These are phyloP conservation scores for Aureobasidium sp. DNA, from an alignment of 2,329 filamentous ascomycete species.

Conservation along the genomic window DNA sequence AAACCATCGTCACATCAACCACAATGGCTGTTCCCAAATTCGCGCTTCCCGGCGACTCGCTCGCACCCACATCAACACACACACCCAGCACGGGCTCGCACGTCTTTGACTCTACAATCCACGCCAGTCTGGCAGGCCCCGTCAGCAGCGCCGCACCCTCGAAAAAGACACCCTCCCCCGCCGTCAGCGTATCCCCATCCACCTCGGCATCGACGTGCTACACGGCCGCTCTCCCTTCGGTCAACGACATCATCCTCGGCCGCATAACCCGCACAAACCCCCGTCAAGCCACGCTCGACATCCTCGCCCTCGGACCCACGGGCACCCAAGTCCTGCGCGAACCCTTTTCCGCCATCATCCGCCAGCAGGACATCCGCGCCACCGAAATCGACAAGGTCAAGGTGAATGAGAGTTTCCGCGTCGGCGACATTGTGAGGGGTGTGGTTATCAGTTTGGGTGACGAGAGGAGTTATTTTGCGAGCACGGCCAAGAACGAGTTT, in stretches of 20 bases:
- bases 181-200: conserved; percentile 22
- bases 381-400: conserved; percentile 94
- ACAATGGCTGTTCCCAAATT: conserved; percentile 26
- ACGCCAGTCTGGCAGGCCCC: conserved; percentile 72
- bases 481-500: conserved; percentile 80
- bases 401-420: conserved; percentile 82
- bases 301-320: conserved; percentile 65
- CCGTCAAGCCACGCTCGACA: conserved; percentile 75
- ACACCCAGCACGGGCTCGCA: conserved; percentile 75
- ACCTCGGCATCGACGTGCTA: conserved; percentile 20
- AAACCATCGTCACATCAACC: background rate
- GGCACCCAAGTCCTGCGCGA: conserved; percentile 21
- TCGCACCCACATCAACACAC: conserved; percentile 61
- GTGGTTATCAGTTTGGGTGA: conserved; percentile 79
- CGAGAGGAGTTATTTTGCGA: conserved; percentile 91
- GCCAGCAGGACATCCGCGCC: conserved; percentile 73
- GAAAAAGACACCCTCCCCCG: conserved; percentile 41
- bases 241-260: conserved; percentile 72
- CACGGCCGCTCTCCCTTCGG: conserved; percentile 68
- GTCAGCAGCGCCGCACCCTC: conserved; percentile 34
- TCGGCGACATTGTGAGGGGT: conserved; percentile 84
- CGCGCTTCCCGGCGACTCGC: conserved; percentile 71
- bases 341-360: conserved; percentile 26
- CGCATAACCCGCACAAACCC: conserved; percentile 78
- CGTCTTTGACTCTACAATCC: conserved; percentile 63